These are phyloP conservation scores for Coprinopsis cinerea DNA, from an alignment of 768 basidiomycete species.

Conservation along the genomic window DNA sequence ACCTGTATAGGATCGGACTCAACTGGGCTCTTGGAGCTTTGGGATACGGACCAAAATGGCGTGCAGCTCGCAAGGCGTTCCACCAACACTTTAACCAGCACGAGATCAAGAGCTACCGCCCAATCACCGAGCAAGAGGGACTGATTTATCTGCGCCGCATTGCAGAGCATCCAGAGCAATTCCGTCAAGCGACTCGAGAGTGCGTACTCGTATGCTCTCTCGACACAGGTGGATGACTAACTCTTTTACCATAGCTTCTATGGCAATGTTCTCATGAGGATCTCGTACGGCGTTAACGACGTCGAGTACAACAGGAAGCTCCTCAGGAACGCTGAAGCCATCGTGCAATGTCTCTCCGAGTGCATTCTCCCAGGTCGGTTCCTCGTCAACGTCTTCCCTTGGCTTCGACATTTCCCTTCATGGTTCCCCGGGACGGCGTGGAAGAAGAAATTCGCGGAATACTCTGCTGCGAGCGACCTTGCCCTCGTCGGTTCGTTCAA, in stretches of 20 bases:
- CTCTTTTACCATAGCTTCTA: too few relatives aligned
- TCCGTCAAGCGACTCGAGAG: not conserved
- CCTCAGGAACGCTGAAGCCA: constrained; percentile 24
- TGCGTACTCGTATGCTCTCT: too few relatives aligned
- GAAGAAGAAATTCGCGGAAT: constrained; percentile 13
- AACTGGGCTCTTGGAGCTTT: constrained; percentile 32
- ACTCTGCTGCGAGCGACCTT: not conserved
- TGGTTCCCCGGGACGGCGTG: constrained; percentile 35
- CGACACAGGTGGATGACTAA: too few relatives aligned
- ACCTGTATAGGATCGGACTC: constrained; percentile 30
- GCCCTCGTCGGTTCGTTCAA: not conserved
- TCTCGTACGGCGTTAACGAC: constrained; percentile 24
- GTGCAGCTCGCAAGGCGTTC: constrained; percentile 19
- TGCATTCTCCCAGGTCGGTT: constrained; percentile 17
- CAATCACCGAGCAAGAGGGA: constrained; percentile 8
- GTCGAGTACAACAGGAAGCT: constrained; percentile 26
- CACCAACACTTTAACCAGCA: constrained; percentile 21
- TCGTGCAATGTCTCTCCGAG: constrained; percentile 17
- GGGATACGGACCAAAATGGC: constrained; percentile 26
- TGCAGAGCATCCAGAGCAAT: not conserved
- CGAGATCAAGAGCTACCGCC: constrained; percentile 11
- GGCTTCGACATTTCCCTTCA: constrained; percentile 24
- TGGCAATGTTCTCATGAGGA: constrained; percentile 14
- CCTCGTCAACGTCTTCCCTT: constrained; percentile 11
- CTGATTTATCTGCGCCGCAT: not conserved